A percentile compares a stretch with the other conserved stretches of the same genome.
Evolutionary conservation across 345 rosid species (phyloP).

Genomic region (Erucastrum elatum): DNA sequence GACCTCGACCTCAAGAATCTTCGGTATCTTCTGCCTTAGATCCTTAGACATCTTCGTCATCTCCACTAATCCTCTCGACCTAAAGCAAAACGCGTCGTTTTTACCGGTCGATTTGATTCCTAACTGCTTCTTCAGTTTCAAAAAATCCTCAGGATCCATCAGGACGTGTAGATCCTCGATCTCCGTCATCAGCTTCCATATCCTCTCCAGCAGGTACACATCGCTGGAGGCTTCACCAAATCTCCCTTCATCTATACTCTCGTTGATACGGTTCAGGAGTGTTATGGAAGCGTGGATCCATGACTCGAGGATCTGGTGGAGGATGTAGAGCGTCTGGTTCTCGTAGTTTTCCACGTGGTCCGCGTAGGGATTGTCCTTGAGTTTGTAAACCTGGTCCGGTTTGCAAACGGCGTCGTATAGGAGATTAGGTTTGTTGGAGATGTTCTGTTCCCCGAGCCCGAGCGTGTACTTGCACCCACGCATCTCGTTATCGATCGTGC

Average conservation of each 20-base stretch:
- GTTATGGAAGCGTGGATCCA: slow-evolving; percentile 62
- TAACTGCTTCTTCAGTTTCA: slow-evolving; percentile 64
- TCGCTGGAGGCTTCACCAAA: slow-evolving; percentile 58
- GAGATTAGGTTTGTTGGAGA: slow-evolving; percentile 71
- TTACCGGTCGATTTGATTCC: slow-evolving; percentile 48
- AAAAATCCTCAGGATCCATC: slow-evolving; percentile 88
- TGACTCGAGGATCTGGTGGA: slow-evolving; percentile 80
- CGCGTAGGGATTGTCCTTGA: slow-evolving; percentile 55
- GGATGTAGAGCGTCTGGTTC: slow-evolving; percentile 61
- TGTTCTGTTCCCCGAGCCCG: slow-evolving; percentile 83
- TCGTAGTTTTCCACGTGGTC: slow-evolving; percentile 66
- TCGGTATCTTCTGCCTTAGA: slow-evolving; percentile 74
- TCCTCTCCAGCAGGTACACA: slow-evolving; percentile 59
- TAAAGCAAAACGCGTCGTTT: slow-evolving; percentile 72
- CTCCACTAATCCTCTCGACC: slow-evolving; percentile 71
- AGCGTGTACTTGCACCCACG: slow-evolving; percentile 71
- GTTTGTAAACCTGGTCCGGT: slow-evolving; percentile 57
- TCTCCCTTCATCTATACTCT: slow-evolving; percentile 45
- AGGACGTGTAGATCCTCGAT: slow-evolving; percentile 72
- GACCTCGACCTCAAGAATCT: slow-evolving; percentile 69
- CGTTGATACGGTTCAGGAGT: slow-evolving; percentile 50
- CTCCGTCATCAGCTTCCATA: slow-evolving; percentile 75
- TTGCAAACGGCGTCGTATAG: slow-evolving; percentile 78
- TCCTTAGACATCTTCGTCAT: slow-evolving; percentile 62
- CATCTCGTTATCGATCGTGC: slow-evolving; percentile 80